Percentiles rank a stretch among this genome's conserved stretches.
Conservation (phyloP, 768 basidiomycete genomes). For the Mycena kentingensis region DNA sequence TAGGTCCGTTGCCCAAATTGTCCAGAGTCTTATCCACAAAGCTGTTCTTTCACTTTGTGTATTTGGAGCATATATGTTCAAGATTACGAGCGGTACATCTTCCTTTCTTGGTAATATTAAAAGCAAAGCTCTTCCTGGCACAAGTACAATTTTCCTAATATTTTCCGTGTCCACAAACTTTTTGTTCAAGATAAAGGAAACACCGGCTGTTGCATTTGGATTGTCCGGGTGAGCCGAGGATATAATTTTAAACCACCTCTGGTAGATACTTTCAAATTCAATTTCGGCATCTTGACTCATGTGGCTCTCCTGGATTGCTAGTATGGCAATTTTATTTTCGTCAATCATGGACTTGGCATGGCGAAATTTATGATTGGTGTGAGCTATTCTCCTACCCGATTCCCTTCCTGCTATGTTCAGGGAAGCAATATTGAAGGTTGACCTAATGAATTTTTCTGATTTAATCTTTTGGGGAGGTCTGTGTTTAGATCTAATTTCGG, state of each 20-base stretch:
- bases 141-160: not conserved
- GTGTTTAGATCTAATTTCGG: no score
- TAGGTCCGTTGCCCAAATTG: not conserved
- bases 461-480: no score
- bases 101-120: conserved; percentile 19
- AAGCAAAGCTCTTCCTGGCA: conserved; percentile 18
- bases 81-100: not conserved
- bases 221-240: not conserved
- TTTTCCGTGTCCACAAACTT: conserved; percentile 11
- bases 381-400: not conserved
- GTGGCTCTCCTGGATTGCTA: conserved; percentile 29
- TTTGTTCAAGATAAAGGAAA: conserved; percentile 23
- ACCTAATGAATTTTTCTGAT: conserved; percentile 11
- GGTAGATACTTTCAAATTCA: conserved; percentile 1
- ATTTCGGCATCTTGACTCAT: conserved; percentile 5
- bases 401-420: conserved; percentile 23
- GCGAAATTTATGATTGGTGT: conserved; percentile 24
- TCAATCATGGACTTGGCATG: no score
- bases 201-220: conserved; percentile 14
- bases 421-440: conserved; percentile 6
- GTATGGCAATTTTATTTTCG: conserved; percentile 17
- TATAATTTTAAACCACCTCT: conserved; percentile 3
- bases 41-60: not conserved
- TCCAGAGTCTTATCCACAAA: not conserved
- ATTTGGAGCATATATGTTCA: conserved; percentile 28